Evolutionary conservation across 176 grass and related monocot genomes (phyloP).

Genomic region (Saccharum spontaneum): DNA sequence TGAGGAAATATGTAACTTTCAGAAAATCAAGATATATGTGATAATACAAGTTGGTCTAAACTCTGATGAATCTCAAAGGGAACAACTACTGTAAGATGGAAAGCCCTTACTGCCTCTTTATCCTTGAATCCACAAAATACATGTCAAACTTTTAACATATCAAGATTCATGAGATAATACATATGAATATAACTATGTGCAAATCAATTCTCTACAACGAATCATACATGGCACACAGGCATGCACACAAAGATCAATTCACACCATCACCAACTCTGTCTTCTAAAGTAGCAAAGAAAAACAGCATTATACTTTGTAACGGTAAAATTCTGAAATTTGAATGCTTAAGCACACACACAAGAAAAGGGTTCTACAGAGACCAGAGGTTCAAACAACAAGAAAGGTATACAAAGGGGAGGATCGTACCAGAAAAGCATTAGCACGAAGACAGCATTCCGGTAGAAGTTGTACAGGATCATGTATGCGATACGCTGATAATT

Average conservation of each 20-base stretch:
- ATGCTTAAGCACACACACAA: conserved; percentile 11
- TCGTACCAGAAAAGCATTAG: conserved; percentile 98
- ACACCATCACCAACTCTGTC: not conserved
- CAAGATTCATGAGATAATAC: not conserved
- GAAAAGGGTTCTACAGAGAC: conserved; percentile 3
- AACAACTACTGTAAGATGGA: not conserved
- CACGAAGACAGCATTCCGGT: conserved; percentile 97
- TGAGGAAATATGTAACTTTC: not conserved
- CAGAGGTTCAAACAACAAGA: not conserved
- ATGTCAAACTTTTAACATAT: not conserved
- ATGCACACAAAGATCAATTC: not conserved
- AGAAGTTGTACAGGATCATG: conserved; percentile 99
- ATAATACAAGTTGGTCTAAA: not conserved
- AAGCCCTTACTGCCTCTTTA: not conserved
- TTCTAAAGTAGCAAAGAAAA: not conserved
- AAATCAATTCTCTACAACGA: not conserved
- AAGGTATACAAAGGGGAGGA: not conserved
- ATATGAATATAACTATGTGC: not conserved
- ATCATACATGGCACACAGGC: not conserved
- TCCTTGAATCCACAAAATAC: not conserved
- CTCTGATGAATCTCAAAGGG: not conserved
- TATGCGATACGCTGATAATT: conserved; percentile 99
- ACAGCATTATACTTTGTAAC: not conserved
- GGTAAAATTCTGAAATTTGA: conserved; percentile 3
- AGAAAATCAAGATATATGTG: not conserved